Evolutionary conservation across 2,329 filamentous ascomycete species (phyloP).

Genomic region (Arthrobotrys musiformis): DNA sequence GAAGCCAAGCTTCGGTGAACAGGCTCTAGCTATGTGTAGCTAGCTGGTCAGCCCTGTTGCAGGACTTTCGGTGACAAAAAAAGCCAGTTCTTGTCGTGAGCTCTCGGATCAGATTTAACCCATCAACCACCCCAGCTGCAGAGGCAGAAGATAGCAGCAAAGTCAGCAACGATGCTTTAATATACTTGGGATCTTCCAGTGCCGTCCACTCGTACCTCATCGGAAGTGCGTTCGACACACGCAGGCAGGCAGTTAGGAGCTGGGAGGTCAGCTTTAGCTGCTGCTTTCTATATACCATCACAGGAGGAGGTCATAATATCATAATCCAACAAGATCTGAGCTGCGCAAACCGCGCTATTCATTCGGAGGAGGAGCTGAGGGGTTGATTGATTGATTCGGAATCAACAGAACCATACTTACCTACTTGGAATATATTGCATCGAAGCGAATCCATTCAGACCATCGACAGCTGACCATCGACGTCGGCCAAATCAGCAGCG

Average conservation of each 20-base stretch:
- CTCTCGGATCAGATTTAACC: conserved; percentile 42
- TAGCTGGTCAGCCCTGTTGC: conserved; percentile 39
- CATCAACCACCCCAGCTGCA: conserved; percentile 40
- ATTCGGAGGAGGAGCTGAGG: conserved; percentile 49
- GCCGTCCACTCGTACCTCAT: conserved; percentile 42
- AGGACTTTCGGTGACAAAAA: conserved; percentile 23
- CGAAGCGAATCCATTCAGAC: conserved; percentile 22
- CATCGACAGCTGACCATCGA: conserved; percentile 22
- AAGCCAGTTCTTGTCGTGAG: conserved; percentile 42
- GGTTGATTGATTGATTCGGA: conserved; percentile 3
- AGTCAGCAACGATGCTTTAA: conserved; percentile 40
- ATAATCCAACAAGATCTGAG: conserved; percentile 20
- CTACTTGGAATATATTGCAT: conserved; percentile 8
- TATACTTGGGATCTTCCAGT: conserved; percentile 38
- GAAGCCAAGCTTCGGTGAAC: conserved; percentile 9
- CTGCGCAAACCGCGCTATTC: conserved; percentile 40
- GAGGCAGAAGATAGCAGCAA: conserved; percentile 5
- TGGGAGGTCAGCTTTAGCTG: conserved; percentile 51
- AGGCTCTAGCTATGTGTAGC: conserved; percentile 14
- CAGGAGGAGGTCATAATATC: conserved; percentile 27
- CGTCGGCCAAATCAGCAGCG: conserved; percentile 17
- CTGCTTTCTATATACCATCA: conserved; percentile 20
- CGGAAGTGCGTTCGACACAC: conserved; percentile 50
- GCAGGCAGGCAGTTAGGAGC: conserved; percentile 49
- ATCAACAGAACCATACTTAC: neutral